Base-by-base conservation (phyloP, 805 yeast genomes). In the Metschnikowia anglica region DNA sequence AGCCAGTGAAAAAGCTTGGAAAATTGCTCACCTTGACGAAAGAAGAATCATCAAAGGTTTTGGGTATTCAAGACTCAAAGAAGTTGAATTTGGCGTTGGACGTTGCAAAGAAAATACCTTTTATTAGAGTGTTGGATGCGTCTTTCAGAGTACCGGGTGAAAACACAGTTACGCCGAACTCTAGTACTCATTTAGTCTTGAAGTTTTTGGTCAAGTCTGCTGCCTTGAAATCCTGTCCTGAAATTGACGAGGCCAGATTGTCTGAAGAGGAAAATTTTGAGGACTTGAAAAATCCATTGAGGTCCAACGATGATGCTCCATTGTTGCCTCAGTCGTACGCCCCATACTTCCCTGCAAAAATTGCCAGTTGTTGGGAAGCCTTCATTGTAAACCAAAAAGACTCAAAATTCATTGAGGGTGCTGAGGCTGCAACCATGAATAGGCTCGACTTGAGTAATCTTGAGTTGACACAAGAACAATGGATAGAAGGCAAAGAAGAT, bases 61-160 rank as follows among this genome's bases (percentile, higher is more conserved):
- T 85, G 51, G 86, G 86, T 18, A 74, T 80, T 36, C 60, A 59
- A 16, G 77, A 76, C 57, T 61, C 69, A 8, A 44, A 53, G 1
- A 63, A 78, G 48, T 61, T 85, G 41, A 59, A 73, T 18, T 68
- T 68, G 21, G 73, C 85, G 1, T 58, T 81, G 37, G 61, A 65
- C 3, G 74, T 80, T 44, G 95, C 90, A 1, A 59, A 76, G 2
- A 68, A 74, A 24, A 77, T 89, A 25, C 97, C 97, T 32, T 64
- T 72, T 34, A 63, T 90, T 37, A 79, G 83, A 55, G 68, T 89
- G 12, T 51, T 89, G 21, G 78, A 77, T 39, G 83, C 95, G 32
- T 79, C 77, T 44, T 88, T 88, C 66, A 74, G 76, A 49, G 96
- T 91, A 32, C 91, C 96, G 3, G 98, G 98, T 25, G 97, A 90